Conservation (phyloP, 805 yeast genomes). For the Lachancea sp. region DNA sequence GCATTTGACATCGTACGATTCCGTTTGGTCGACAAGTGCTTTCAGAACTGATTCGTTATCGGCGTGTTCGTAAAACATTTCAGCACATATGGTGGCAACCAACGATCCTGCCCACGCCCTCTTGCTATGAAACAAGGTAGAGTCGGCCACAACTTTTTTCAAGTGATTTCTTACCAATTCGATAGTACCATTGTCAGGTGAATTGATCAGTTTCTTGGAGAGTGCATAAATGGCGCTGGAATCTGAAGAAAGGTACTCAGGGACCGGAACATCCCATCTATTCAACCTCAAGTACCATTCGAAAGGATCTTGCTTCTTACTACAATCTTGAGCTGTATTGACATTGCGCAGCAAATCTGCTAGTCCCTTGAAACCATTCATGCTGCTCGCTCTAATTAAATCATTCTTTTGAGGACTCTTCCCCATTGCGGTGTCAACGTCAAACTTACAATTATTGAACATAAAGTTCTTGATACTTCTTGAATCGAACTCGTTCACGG, state of each 20-base stretch:
- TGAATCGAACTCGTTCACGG: conserved; percentile 31
- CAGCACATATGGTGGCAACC: conserved; percentile 13
- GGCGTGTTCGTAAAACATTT: conserved; percentile 3
- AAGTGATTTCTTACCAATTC: conserved; percentile 2
- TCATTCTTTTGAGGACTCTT: conserved; percentile 2
- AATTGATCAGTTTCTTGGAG: conserved; percentile 42
- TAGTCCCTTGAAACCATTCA: conserved; percentile 52
- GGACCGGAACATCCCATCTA: conserved; percentile 66
- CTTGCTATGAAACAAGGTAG: conserved; percentile 8
- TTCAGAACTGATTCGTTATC: not conserved
- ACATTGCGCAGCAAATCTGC: conserved; percentile 40
- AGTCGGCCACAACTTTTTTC: conserved; percentile 5
- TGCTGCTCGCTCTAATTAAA: conserved; percentile 37
- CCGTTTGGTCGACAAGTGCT: conserved; percentile 1
- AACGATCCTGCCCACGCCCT: conserved; percentile 21
- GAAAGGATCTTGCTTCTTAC: conserved; percentile 32
- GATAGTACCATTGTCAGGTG: conserved; percentile 6
- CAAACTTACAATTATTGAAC: conserved; percentile 53
- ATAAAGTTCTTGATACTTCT: conserved; percentile 39
- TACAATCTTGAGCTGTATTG: conserved; percentile 1
- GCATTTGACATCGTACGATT: conserved; percentile 4
- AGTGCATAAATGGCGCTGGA: conserved; percentile 47
- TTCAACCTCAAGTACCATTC: conserved; percentile 72
- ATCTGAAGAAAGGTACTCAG: conserved; percentile 33
- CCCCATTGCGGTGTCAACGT: conserved; percentile 20